Conservation (phyloP, 2,329 filamentous ascomycete species). For the Colletotrichum australisinense region DNA sequence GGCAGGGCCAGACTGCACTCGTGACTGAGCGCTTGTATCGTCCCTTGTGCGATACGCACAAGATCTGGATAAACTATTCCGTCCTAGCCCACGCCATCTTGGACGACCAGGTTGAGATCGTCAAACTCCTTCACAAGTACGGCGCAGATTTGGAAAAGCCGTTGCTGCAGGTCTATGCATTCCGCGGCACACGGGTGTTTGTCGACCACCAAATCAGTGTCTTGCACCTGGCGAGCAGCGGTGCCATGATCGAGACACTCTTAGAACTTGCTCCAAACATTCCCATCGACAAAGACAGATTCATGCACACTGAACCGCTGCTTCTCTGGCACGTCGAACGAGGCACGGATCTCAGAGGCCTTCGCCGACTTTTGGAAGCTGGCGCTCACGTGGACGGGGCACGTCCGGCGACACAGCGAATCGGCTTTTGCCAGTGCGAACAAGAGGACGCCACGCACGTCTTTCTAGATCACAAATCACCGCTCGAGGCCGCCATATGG, state of each 20-base stretch:
- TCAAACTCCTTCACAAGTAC: neutral
- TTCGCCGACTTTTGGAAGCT: neutral
- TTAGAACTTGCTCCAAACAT: neutral
- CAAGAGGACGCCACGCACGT: neutral
- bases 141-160: neutral
- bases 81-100: neutral
- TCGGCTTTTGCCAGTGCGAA: neutral
- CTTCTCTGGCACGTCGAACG: neutral
- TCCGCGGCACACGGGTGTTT: neutral
- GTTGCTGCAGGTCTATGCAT: neutral
- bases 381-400: neutral
- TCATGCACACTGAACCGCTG: neutral
- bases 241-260: neutral
- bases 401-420: neutral
- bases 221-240: neutral
- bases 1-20: neutral
- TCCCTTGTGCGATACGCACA: neutral
- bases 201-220: neutral
- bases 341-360: neutral
- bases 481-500: neutral
- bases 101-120: neutral
- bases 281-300: neutral
- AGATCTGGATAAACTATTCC: neutral
- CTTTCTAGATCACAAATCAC: neutral
- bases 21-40: neutral